A percentile compares a stretch with the other conserved stretches of the same genome.
phyloP scores from a whole-genome alignment of 1,284 basidiomycete species.

The Microbotryum lychnidis-dioicae region DNA sequence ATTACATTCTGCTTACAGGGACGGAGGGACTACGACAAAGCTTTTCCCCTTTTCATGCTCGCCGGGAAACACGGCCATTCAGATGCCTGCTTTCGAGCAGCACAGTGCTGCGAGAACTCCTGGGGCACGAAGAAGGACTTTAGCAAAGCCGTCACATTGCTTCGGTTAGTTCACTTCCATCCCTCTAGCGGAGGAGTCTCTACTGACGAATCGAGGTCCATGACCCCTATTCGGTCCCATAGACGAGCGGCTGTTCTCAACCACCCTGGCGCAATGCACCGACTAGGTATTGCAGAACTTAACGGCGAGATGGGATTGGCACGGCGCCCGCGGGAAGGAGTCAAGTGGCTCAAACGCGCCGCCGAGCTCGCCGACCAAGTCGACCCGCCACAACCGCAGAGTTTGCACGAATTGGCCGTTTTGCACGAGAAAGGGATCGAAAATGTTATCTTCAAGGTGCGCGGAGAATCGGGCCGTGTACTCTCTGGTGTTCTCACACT shows the following conservation, averaged over 20 bases:
- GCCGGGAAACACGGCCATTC: slow-evolving; percentile 98
- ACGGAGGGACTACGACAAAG: slow-evolving; percentile 92
- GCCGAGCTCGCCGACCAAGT: slow-evolving; percentile 66
- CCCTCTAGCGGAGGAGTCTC: neutral
- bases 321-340: slow-evolving; percentile 85
- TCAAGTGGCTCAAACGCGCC: slow-evolving; percentile 95
- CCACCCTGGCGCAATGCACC: slow-evolving; percentile 94
- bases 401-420: slow-evolving; percentile 90
- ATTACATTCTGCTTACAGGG: slow-evolving; percentile 39
- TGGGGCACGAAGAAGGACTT: slow-evolving; percentile 94
- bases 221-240: neutral
- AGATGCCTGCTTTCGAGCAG: slow-evolving; percentile 89
- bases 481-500: neutral
- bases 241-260: slow-evolving; percentile 82
- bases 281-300: slow-evolving; percentile 88
- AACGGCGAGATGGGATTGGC: slow-evolving; percentile 87
- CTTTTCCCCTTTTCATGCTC: slow-evolving; percentile 90
- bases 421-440: slow-evolving; percentile 92
- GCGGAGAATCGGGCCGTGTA: neutral
- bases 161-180: slow-evolving; percentile 44
- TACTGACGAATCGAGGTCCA: neutral
- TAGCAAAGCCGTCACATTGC: slow-evolving; percentile 86
- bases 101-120: slow-evolving; percentile 96
- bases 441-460: slow-evolving; percentile 79
- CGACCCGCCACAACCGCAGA: slow-evolving; percentile 49